A percentile compares a stretch with the other conserved stretches of the same genome.
phyloP scores from a whole-genome alignment of 495 filamentous ascomycete species.

The Daldinia vernicosa region DNA sequence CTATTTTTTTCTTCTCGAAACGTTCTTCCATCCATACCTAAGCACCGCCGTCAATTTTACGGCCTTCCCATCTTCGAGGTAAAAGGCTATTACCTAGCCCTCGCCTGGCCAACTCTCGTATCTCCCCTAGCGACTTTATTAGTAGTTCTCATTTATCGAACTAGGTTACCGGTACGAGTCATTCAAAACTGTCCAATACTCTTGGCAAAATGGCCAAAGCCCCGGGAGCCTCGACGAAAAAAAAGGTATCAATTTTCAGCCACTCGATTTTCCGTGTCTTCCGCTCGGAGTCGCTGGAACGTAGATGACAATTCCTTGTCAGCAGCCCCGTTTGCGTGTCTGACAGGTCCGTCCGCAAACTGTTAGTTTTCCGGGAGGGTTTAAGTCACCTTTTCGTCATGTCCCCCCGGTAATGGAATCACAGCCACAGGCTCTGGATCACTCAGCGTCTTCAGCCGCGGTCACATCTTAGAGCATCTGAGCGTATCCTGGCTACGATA shows the following conservation, averaged over 20 bases:
- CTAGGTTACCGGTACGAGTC: neutral
- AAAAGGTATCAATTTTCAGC: conserved; percentile 1
- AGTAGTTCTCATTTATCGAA: neutral
- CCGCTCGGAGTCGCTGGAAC: conserved; percentile 17
- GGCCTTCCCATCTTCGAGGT: conserved; percentile 5
- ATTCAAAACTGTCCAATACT: neutral
- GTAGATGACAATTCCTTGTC: conserved; percentile 29
- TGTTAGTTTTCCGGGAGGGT: conserved; percentile 4
- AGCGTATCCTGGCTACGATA: neutral
- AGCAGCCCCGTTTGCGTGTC: conserved; percentile 8
- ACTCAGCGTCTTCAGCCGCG: conserved; percentile 27
- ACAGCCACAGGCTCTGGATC: conserved; percentile 32
- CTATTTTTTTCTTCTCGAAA: conserved; percentile 28
- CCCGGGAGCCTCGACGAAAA: neutral
- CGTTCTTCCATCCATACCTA: conserved; percentile 21
- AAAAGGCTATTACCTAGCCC: conserved; percentile 25
- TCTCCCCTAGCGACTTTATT: neutral
- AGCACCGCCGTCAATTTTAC: conserved; percentile 6
- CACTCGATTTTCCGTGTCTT: conserved; percentile 14
- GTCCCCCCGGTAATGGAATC: conserved; percentile 12
- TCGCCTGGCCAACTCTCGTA: neutral
- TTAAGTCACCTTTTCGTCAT: conserved; percentile 31
- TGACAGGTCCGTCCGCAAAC: conserved; percentile 8
- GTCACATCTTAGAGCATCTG: neutral
- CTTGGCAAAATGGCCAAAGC: conserved; percentile 15